Evolutionary conservation across 495 filamentous ascomycete genomes (phyloP), one percentile per base, ranked within the genome.

Genomic region (Penicillium taxi): DNA sequence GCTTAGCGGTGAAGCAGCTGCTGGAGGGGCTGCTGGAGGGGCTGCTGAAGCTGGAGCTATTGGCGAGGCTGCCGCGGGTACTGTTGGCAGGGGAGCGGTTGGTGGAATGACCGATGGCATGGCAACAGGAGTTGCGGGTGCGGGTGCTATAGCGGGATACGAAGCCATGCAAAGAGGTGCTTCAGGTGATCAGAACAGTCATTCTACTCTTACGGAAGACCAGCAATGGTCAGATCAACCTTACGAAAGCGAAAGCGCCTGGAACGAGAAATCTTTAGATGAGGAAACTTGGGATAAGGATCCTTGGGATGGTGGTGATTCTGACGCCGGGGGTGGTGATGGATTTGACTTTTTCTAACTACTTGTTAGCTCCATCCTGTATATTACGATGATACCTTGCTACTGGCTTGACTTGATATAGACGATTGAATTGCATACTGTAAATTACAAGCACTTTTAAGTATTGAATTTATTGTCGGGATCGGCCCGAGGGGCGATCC

Each of bases 101-200:
- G 73, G 68, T 15, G 55, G 54, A 11, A 57, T 66, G 25, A 52
- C 61, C 12, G 61, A 65, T 37, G 63, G 67, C 2, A 50, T 67
- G 13, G 55, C 50, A 21, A 9, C 35, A 14, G 35, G 52, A 5
- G 59, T 55, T 40, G 59, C 56, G 1, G 64, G 55, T 8, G 63
- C 64, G 0, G 61, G 12, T 64, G 64, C 73, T 6, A 68, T 79
- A 59, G 76, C 74, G 13, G 78, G 75, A 9, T 79, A 79, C 51
- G 78, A 80, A 48, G 77, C 76, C 1, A 75, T 80, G 73, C 75
- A 76, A 32, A 47, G 73, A 41, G 68, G 72, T 3, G 55, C 53
- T 42, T 29, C 43, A 3, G 53, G 45, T 7, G 50, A 49, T 11
- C 39, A 39, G 8, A 39, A 39, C 18, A 19, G 47, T 9, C 44